Conservation (phyloP, 768 basidiomycete species). For the Lyophyllum atratum region DNA sequence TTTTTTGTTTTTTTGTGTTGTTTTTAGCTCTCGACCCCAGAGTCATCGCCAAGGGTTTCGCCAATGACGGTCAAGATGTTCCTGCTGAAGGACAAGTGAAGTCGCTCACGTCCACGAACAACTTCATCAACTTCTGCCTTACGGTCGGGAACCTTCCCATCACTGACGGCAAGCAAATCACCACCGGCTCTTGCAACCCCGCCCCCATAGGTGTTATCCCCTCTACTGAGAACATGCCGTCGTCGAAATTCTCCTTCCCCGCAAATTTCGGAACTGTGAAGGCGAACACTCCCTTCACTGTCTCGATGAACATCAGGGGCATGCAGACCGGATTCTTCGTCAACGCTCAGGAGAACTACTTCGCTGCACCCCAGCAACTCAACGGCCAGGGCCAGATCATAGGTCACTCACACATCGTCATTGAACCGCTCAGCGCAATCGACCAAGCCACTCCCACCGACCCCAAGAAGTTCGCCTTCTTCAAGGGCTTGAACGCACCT, state of each 20-base stretch:
- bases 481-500: slow-evolving; percentile 58
- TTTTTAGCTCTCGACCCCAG: slow-evolving; percentile 24
- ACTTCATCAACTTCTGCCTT: slow-evolving; percentile 52
- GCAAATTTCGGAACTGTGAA: slow-evolving; percentile 39
- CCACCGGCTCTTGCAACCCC: slow-evolving; percentile 25
- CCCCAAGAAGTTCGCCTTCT: slow-evolving; percentile 59
- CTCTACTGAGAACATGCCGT: slow-evolving; percentile 40
- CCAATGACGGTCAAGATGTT: slow-evolving; percentile 27
- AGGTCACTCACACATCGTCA: slow-evolving; percentile 48
- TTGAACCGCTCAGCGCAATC: slow-evolving; percentile 30
- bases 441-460: slow-evolving; percentile 45
- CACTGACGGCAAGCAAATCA: slow-evolving; percentile 48
- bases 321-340: slow-evolving; percentile 45
- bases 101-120: slow-evolving; percentile 48
- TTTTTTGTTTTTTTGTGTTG: too few species aligned
- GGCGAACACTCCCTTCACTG: slow-evolving; percentile 43
- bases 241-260: slow-evolving; percentile 37
- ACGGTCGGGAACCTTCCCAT: slow-evolving; percentile 48
- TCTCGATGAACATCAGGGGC: slow-evolving; percentile 37
- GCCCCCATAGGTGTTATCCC: slow-evolving; percentile 45
- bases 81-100: slow-evolving; percentile 39
- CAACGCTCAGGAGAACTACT: slow-evolving; percentile 42
- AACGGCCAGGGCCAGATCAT: slow-evolving; percentile 42
- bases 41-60: slow-evolving; percentile 29
- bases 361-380: slow-evolving; percentile 47